These are phyloP conservation scores for Lactarius evosmus DNA, from an alignment of 768 basidiomycete species.

Conservation along the genomic window DNA sequence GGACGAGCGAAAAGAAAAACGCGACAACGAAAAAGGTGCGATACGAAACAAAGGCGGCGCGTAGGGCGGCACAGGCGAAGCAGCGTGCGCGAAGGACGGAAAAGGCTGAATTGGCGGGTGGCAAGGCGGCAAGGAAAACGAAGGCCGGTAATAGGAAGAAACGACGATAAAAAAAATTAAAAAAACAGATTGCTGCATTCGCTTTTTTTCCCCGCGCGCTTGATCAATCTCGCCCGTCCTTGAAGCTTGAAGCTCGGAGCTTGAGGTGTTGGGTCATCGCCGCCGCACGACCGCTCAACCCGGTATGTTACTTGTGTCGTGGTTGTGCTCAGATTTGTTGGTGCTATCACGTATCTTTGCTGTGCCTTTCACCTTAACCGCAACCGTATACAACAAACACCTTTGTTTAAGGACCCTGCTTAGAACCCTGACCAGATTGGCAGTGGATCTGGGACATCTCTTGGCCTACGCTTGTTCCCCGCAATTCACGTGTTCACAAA, in stretches of 20 bases:
- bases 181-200: not conserved
- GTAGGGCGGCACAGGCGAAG: constrained; percentile 58
- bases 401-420: not conserved
- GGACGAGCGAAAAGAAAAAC: constrained; percentile 18
- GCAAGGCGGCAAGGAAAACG: constrained; percentile 49
- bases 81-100: constrained; percentile 63
- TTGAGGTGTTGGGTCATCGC: not conserved
- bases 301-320: not conserved
- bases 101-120: constrained; percentile 71
- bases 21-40: constrained; percentile 40
- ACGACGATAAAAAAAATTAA: constrained; percentile 1
- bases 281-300: not conserved
- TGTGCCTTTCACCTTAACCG: not conserved
- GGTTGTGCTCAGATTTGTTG: not conserved
- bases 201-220: not conserved
- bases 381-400: not conserved
- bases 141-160: constrained; percentile 28
- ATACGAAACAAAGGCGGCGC: constrained; percentile 69
- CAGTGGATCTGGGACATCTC: not conserved
- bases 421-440: not conserved
- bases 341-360: not conserved
- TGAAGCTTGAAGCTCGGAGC: no score
- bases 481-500: no score
- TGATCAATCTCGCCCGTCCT: not conserved
- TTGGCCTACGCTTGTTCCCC: no score